These are phyloP conservation scores for Pestalotiopsis sp. DNA, from an alignment of 2,329 filamentous ascomycete genomes.

Conservation along the genomic window DNA sequence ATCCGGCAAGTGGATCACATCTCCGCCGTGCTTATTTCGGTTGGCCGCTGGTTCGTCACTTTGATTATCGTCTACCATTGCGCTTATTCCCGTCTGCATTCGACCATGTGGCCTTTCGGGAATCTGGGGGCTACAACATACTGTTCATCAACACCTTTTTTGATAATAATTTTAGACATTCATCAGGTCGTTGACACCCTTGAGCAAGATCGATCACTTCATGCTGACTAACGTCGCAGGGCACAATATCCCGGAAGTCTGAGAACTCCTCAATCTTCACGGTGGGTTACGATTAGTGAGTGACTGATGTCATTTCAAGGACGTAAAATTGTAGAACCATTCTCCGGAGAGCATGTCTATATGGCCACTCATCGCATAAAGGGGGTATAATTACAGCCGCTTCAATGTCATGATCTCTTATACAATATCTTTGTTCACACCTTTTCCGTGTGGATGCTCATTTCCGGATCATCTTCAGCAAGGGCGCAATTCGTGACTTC, in stretches of 20 bases:
- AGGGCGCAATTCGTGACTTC: conserved; percentile 44
- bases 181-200: too few species aligned
- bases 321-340: conserved; percentile 2
- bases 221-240: too few species aligned
- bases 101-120: conserved; percentile 15
- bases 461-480: conserved; percentile 46
- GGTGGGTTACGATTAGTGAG: too few species aligned
- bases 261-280: too few species aligned
- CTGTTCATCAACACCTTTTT: too few species aligned
- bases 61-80: background rate
- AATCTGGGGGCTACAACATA: too few species aligned
- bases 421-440: background rate
- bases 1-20: conserved; percentile 6
- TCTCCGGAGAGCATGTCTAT: conserved; percentile 7
- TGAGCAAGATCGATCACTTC: too few species aligned
- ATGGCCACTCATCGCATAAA: background rate
- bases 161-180: too few species aligned
- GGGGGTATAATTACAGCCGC: conserved; percentile 7
- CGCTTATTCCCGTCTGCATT: background rate
- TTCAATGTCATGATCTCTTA: background rate
- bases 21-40: conserved; percentile 8
- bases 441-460: conserved; percentile 20
- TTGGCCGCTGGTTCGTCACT: background rate
- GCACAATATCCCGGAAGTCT: too few species aligned
- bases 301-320: background rate